Evolutionary conservation across 441 rosid species (phyloP).

Genomic region (Biscutella laevigata): DNA sequence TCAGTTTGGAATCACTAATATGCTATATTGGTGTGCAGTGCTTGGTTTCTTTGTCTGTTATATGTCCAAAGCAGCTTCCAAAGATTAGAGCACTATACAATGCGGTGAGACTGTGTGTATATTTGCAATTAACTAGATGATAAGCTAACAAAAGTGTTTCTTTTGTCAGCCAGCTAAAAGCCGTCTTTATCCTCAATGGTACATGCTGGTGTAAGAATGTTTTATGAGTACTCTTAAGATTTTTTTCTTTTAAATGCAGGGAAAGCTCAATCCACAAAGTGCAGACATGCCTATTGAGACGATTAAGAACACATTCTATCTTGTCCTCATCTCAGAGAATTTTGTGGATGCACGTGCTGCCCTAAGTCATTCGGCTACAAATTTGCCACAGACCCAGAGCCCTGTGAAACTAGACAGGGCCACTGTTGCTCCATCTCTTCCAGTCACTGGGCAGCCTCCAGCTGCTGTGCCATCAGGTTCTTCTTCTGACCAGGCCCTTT

Average conservation of each 20-base stretch:
- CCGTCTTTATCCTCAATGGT: neutral
- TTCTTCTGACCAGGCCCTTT: constrained; percentile 3
- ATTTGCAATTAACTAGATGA: neutral
- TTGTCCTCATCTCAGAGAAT: constrained; percentile 74
- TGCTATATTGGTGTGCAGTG: constrained; percentile 46
- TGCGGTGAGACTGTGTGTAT: constrained; percentile 52
- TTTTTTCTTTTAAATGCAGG: constrained; percentile 40
- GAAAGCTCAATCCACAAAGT: constrained; percentile 55
- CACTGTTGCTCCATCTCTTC: constrained; percentile 37
- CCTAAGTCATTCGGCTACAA: constrained; percentile 66
- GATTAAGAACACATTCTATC: constrained; percentile 64
- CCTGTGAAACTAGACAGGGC: constrained; percentile 78
- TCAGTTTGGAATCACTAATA: constrained; percentile 22
- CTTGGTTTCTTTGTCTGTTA: constrained; percentile 71
- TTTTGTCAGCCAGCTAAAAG: constrained; percentile 5
- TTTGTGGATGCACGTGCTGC: constrained; percentile 91
- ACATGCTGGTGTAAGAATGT: neutral
- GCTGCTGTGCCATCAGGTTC: constrained; percentile 61
- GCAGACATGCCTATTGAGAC: constrained; percentile 64
- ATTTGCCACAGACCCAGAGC: constrained; percentile 58
- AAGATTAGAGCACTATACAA: constrained; percentile 71
- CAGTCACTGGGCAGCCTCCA: constrained; percentile 60
- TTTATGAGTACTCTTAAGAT: neutral
- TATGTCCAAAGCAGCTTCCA: constrained; percentile 90
- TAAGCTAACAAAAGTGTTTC: constrained; percentile 1